phyloP scores from a whole-genome alignment of 2,329 filamentous ascomycete genomes.

The Zasmidium cellare region DNA sequence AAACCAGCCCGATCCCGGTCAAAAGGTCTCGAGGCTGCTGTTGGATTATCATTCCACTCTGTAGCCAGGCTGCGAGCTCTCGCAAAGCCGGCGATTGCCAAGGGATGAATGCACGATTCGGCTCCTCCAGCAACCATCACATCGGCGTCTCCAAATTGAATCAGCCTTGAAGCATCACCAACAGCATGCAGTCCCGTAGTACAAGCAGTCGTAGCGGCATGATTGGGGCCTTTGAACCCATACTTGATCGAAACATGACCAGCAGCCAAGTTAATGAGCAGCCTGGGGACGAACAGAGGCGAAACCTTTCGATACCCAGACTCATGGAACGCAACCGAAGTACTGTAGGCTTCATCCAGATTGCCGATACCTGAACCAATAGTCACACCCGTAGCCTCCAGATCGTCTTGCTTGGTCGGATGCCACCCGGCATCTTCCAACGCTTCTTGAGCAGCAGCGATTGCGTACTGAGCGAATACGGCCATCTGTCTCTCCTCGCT shows the following conservation, averaged over 20 bases:
- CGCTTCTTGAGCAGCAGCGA: slow-evolving; percentile 84
- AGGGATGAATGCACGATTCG: slow-evolving; percentile 92
- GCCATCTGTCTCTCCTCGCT: slow-evolving; percentile 78
- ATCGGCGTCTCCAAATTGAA: slow-evolving; percentile 85
- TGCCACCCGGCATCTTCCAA: slow-evolving; percentile 79
- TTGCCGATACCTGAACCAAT: slow-evolving; percentile 95
- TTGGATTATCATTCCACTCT: slow-evolving; percentile 71
- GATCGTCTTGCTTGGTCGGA: slow-evolving; percentile 59
- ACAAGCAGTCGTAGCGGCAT: slow-evolving; percentile 89
- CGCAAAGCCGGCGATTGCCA: slow-evolving; percentile 89
- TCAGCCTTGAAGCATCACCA: slow-evolving; percentile 89
- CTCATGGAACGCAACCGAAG: slow-evolving; percentile 72
- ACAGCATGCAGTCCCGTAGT: slow-evolving; percentile 95
- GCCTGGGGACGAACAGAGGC: slow-evolving; percentile 86
- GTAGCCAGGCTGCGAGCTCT: slow-evolving; percentile 84
- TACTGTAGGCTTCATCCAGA: slow-evolving; percentile 84
- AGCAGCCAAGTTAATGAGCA: slow-evolving; percentile 92
- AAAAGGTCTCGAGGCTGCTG: slow-evolving; percentile 79
- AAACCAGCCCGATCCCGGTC: slow-evolving; percentile 79
- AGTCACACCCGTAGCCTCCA: slow-evolving; percentile 82
- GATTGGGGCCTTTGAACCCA: slow-evolving; percentile 86
- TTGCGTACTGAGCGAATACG: slow-evolving; percentile 86
- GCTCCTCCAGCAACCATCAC: slow-evolving; percentile 96
- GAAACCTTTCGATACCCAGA: slow-evolving; percentile 89
- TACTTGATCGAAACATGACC: slow-evolving; percentile 93